These are phyloP conservation scores for Rhizopus microsporus DNA, from an alignment of 371 early-diverging fungal species.

Conservation along the genomic window DNA sequence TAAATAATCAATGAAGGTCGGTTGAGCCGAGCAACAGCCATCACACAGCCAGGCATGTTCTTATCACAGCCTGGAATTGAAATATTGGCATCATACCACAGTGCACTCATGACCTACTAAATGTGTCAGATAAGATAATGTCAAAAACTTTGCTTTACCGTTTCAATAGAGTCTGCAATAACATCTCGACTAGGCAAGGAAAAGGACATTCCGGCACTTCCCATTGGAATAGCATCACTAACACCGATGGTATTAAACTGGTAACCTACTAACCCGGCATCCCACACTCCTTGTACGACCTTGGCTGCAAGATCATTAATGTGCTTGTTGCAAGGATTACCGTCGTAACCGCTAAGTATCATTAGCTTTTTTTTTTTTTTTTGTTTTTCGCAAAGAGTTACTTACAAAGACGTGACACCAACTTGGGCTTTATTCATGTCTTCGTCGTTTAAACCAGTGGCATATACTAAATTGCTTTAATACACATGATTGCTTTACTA, in stretches of 20 bases:
- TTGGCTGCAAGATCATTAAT: slow-evolving; percentile 80
- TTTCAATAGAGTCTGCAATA: slow-evolving; percentile 97
- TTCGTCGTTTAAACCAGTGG: slow-evolving; percentile 78
- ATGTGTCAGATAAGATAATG: neutral
- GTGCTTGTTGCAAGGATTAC: slow-evolving; percentile 98
- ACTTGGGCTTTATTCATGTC: slow-evolving; percentile 88
- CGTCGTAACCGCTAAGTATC: slow-evolving; percentile 27
- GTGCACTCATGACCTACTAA: slow-evolving; percentile 79
- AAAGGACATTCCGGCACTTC: slow-evolving; percentile 91
- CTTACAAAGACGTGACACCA: slow-evolving; percentile 88
- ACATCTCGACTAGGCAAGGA: slow-evolving; percentile 94
- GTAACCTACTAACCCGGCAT: slow-evolving; percentile 87
- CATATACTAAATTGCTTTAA: slow-evolving; percentile 64
- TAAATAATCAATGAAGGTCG: slow-evolving; percentile 86
- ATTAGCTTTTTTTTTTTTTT: neutral
- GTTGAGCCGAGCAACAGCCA: slow-evolving; percentile 92
- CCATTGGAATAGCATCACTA: slow-evolving; percentile 94
- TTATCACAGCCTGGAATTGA: slow-evolving; percentile 90
- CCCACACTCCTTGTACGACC: slow-evolving; percentile 88
- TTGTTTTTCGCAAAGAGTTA: slow-evolving; percentile 4
- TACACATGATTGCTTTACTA: neutral
- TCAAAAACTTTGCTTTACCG: slow-evolving; percentile 49
- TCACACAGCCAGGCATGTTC: slow-evolving; percentile 95
- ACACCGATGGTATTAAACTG: slow-evolving; percentile 97
- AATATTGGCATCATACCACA: slow-evolving; percentile 97